phyloP scores from a whole-genome alignment of 129 eudicot genomes.

The Lactuca sativa region DNA sequence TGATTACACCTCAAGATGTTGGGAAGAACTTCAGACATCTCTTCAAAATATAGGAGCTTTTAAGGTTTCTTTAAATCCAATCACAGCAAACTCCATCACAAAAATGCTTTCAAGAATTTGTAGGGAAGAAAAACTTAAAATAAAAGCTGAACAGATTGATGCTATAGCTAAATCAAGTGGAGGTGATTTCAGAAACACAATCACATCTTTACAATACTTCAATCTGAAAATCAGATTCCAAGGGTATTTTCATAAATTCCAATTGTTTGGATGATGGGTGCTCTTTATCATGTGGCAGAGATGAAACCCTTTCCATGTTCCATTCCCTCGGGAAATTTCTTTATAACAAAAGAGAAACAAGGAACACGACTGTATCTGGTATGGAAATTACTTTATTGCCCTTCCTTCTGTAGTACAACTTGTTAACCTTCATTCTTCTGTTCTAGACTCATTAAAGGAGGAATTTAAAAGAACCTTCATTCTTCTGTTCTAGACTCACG shows the following conservation, averaged over 20 bases:
- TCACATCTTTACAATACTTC: too few species aligned
- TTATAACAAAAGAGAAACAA: constrained; percentile 83
- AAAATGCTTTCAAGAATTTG: constrained; percentile 62
- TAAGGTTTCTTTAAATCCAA: constrained; percentile 93
- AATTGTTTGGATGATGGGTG: constrained; percentile 33
- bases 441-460: too few species aligned
- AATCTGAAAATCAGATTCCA: constrained; percentile 48
- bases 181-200: too few species aligned
- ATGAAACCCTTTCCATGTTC: constrained; percentile 83
- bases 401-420: too few species aligned
- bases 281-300: too few species aligned
- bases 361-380: constrained; percentile 44
- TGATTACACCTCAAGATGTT: too few species aligned
- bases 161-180: too few species aligned
- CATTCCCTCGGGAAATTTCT: constrained; percentile 93
- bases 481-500: constrained; percentile 34
- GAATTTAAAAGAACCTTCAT: constrained; percentile 12
- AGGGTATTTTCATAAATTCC: constrained; percentile 17
- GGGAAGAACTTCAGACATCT: constrained; percentile 75
- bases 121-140: too few species aligned
- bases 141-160: too few species aligned
- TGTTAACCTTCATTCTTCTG: not conserved
- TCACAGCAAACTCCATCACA: constrained; percentile 73
- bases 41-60: constrained; percentile 76
- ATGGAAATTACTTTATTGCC: constrained; percentile 17